A percentile compares a stretch with the other conserved stretches of the same genome.
These are phyloP conservation scores for Rhizopogon salebrosus DNA, from an alignment of 768 basidiomycete species.

Conservation along the genomic window DNA sequence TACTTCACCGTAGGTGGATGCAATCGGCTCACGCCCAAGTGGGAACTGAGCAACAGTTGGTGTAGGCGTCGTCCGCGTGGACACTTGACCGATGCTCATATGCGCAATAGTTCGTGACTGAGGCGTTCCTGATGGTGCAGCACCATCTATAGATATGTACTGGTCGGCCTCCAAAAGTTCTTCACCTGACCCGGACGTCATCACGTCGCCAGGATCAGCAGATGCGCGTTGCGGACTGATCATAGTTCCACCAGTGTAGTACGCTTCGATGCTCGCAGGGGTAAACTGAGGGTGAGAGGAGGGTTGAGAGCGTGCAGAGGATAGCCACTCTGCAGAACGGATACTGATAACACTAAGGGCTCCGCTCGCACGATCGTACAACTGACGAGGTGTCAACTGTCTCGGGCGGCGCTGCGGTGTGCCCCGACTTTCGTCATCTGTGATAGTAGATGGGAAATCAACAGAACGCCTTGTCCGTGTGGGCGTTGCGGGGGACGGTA, in stretches of 20 bases:
- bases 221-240: not conserved
- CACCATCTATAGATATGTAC: slow-evolving; percentile 6
- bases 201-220: not conserved
- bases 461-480: slow-evolving; percentile 1
- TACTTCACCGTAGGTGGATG: slow-evolving; percentile 25
- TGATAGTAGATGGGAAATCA: not conserved
- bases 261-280: slow-evolving; percentile 19
- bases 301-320: slow-evolving; percentile 15
- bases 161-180: not conserved
- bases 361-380: slow-evolving; percentile 17
- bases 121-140: not conserved
- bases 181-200: not conserved
- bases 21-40: slow-evolving; percentile 22
- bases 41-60: slow-evolving; percentile 20
- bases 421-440: not conserved
- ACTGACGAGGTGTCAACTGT: slow-evolving; percentile 9
- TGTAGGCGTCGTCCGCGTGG: slow-evolving; percentile 29
- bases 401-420: slow-evolving; percentile 6
- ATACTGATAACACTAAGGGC: slow-evolving; percentile 23
- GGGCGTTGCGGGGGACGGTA: slow-evolving; percentile 5
- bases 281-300: slow-evolving; percentile 11
- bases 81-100: slow-evolving; percentile 33
- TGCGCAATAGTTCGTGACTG: not conserved
- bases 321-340: slow-evolving; percentile 27
- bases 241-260: slow-evolving; percentile 14